Percentiles rank a stretch among this genome's conserved stretches.
Conservation (phyloP, 345 rosid species). For the Capsella bursapastoris region DNA sequence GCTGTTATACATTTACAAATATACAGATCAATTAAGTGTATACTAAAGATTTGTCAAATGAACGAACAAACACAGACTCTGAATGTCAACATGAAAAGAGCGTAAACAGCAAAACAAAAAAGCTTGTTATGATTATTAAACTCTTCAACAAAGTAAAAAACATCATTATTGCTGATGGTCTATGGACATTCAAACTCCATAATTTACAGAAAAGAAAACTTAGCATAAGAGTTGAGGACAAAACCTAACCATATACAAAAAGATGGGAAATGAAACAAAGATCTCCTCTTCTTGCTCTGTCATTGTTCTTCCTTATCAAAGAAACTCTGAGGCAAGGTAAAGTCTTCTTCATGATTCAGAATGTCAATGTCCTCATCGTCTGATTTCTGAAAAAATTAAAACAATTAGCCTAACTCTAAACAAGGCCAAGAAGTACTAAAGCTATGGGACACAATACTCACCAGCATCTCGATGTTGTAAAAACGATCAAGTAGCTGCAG, state of each 20-base stretch:
- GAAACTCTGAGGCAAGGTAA: slow-evolving; percentile 79
- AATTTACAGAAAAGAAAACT: slow-evolving; percentile 10
- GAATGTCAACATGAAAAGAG: slow-evolving; percentile 16
- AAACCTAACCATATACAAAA: slow-evolving; percentile 34
- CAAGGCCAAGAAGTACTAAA: neutral
- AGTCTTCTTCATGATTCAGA: slow-evolving; percentile 87
- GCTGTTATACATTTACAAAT: neutral
- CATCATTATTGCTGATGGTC: slow-evolving; percentile 9
- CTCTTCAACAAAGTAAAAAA: neutral
- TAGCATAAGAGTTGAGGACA: slow-evolving; percentile 6
- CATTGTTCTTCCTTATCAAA: slow-evolving; percentile 79
- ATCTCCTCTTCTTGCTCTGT: slow-evolving; percentile 5
- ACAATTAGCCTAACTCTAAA: slow-evolving; percentile 4
- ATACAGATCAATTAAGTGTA: neutral
- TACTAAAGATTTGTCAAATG: neutral
- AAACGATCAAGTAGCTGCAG: slow-evolving; percentile 88
- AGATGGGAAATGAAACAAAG: slow-evolving; percentile 1
- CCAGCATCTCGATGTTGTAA: slow-evolving; percentile 96
- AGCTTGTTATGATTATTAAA: neutral
- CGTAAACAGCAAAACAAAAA: neutral
- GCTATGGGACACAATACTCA: slow-evolving; percentile 36
- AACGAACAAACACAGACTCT: neutral
- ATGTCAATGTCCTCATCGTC: slow-evolving; percentile 88
- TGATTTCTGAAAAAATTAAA: slow-evolving; percentile 60
- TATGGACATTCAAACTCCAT: slow-evolving; percentile 18